Evolutionary conservation across 805 yeast genomes (phyloP), one percentile per base, ranked within the genome.

Genomic region (Pichia membranifaciens): DNA sequence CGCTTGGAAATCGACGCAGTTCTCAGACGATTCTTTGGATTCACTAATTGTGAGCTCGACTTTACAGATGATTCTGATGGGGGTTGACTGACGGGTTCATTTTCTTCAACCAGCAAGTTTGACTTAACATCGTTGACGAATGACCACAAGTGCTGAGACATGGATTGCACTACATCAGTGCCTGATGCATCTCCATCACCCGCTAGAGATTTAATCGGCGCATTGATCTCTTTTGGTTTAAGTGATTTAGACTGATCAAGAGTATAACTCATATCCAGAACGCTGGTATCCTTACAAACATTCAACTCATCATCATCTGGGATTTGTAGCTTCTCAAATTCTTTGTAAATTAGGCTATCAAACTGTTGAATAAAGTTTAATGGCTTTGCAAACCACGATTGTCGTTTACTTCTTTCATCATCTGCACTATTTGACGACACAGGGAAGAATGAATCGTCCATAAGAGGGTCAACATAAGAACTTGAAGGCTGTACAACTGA

Each of bases 271-370:
- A 34, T 18, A 40, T 38, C 32, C 13, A 46, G 16, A 17, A 34
- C 31, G 22, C 28, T 44, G 20, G 33, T 28, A 16, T 33, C 35
- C 5, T 38, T 34, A 21, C 29, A 23, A 13, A 15, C 33, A 8
- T 44, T 48, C 4, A 17, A 29, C 21, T 49, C 50, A 10, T 54
- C 57, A 23, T 52, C 57, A 20, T 53, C 67, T 53, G 71, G 62
- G 17, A 68, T 57, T 37, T 73, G 66, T 21, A 74, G 64, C 51
- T 74, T 78, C 53, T 82, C 89, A 48, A 84, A 69, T 59, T 83
- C 89, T 48, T 72, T 75, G 57, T 79, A 87, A 29, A 84, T 66
- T 62, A 81, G 68, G 45, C 75, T 78, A 59, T 84, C 91, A 57
- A 84, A 74, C 51, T 81, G 87, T 54, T 81, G 87, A 41, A 84